Evolutionary conservation across 2,329 filamentous ascomycete genomes (phyloP).

Genomic region (Cadophora sp.): DNA sequence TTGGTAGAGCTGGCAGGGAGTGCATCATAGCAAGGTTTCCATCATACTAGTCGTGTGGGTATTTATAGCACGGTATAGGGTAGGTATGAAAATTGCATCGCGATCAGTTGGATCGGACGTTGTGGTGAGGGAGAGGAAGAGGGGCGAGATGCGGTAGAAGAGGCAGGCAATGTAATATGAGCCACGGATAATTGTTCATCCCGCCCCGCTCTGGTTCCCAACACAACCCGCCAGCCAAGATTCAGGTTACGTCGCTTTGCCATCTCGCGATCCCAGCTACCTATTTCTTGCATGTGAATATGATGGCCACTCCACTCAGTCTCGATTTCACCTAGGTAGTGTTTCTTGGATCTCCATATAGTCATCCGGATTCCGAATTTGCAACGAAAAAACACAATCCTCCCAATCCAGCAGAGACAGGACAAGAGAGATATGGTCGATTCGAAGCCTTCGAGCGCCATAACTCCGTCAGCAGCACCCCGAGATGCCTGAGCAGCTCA

Average conservation of each 20-base stretch:
- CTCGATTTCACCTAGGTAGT: constrained; percentile 17
- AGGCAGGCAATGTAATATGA: too few relatives aligned
- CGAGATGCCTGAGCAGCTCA: constrained; percentile 41
- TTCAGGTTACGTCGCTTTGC: constrained; percentile 25
- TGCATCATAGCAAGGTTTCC: too few relatives aligned
- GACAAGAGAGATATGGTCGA: constrained; percentile 35
- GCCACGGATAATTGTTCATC: constrained; percentile 1
- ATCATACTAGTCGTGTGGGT: too few relatives aligned
- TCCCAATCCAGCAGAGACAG: background rate
- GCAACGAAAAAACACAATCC: background rate
- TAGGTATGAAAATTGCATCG: background rate
- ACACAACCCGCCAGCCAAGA: constrained; percentile 16
- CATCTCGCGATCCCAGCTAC: constrained; percentile 26
- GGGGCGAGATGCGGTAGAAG: too few relatives aligned
- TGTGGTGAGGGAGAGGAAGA: too few relatives aligned
- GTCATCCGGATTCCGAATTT: background rate
- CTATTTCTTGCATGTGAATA: constrained; percentile 36
- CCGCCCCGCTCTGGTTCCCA: constrained; percentile 7
- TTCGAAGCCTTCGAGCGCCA: constrained; percentile 29
- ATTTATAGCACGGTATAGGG: too few relatives aligned
- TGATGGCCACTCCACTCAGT: constrained; percentile 28
- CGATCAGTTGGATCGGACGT: too few relatives aligned
- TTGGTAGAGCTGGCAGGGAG: too few relatives aligned
- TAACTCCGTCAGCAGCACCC: constrained; percentile 27
- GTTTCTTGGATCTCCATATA: constrained; percentile 1